Evolutionary conservation across 2,329 filamentous ascomycete genomes (phyloP), one percentile per base, ranked within the genome.

Genomic region (Harringtonia lauricola): DNA sequence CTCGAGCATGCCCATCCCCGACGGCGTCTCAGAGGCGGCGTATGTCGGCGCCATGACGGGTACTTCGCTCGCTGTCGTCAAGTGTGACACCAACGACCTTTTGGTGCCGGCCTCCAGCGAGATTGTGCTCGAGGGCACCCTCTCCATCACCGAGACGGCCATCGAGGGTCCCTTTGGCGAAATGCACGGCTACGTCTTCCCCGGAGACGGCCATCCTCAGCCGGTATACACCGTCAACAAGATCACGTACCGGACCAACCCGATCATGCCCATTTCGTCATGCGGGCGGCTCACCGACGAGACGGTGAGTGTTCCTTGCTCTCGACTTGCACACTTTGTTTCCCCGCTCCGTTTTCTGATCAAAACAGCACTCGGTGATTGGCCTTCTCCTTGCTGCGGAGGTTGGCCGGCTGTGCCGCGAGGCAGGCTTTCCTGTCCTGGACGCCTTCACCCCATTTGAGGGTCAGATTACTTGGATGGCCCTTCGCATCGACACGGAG

Each of bases 401-500:
- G 45, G 64, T 71, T 9, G 54, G 56, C 7, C 51, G 58, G 3
- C 46, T 65, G 17, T 62, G 54, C 39, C 57, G 64, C 46, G 50
- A 56, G 12, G 48, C 57, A 8, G 59, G 55, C 2, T 55, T 73
- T 2, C 69, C 70, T 0, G 57, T 73, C 41, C 63, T 51, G 4
- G 64, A 71, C 13, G 61, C 62, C 2, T 68, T 63, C 47, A 49
- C 66, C 0, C 67, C 66, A 0, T 66, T 69, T 39, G 65, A 70
- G 46, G 60, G 65, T 0, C 65, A 70, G 44, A 67, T 66, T 0
- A 71, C 64, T 1, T 74, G 70, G 70, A 60, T 61, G 0, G 67
- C 59, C 0, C 50, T 82, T 52, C 68, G 77, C 46, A 68, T 79
- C 19, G 76, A 82, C 53, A 72, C 68, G 2, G 60, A 65, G 7